Conservation (phyloP, 805 yeast genomes). For the Saccharomycopsis olivae region DNA sequence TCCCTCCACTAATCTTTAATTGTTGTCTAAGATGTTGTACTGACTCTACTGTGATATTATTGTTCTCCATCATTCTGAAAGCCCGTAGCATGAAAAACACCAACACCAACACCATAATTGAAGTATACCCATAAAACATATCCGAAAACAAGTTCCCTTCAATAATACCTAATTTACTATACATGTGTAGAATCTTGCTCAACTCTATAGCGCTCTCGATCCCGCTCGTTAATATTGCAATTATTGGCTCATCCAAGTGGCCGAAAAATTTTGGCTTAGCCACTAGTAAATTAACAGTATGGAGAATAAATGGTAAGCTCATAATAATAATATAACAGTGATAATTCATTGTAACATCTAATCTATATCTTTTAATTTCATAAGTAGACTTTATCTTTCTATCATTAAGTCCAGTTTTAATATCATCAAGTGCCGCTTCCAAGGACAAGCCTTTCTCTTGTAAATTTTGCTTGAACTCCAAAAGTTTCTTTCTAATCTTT, state of each 20-base stretch:
- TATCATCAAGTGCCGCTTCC: slow-evolving; percentile 16
- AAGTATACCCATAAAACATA: slow-evolving; percentile 33
- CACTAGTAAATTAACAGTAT: slow-evolving; percentile 25
- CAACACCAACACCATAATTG: slow-evolving; percentile 31
- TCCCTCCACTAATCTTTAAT: slow-evolving; percentile 3
- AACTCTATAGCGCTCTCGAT: slow-evolving; percentile 31
- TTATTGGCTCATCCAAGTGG: slow-evolving; percentile 32
- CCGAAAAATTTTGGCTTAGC: slow-evolving; percentile 26
- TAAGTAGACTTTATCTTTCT: slow-evolving; percentile 20
- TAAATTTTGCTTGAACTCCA: slow-evolving; percentile 27
- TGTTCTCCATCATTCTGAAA: slow-evolving; percentile 15
- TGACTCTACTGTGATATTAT: not conserved
- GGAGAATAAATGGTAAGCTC: slow-evolving; percentile 33
- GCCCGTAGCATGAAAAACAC: slow-evolving; percentile 25
- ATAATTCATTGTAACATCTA: slow-evolving; percentile 31
- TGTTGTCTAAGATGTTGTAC: not conserved
- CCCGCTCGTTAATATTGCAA: slow-evolving; percentile 30
- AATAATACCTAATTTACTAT: slow-evolving; percentile 29
- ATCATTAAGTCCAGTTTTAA: slow-evolving; percentile 26
- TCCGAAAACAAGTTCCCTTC: slow-evolving; percentile 38
- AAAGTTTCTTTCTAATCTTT: slow-evolving; percentile 26
- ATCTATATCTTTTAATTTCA: slow-evolving; percentile 27
- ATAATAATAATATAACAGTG: slow-evolving; percentile 32
- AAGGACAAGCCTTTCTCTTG: slow-evolving; percentile 16
- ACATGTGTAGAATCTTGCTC: slow-evolving; percentile 28